A percentile compares a stretch with the other conserved stretches of the same genome.
Evolutionary conservation across 2,329 filamentous ascomycete species (phyloP).

Genomic region (Diplodia intermedia): DNA sequence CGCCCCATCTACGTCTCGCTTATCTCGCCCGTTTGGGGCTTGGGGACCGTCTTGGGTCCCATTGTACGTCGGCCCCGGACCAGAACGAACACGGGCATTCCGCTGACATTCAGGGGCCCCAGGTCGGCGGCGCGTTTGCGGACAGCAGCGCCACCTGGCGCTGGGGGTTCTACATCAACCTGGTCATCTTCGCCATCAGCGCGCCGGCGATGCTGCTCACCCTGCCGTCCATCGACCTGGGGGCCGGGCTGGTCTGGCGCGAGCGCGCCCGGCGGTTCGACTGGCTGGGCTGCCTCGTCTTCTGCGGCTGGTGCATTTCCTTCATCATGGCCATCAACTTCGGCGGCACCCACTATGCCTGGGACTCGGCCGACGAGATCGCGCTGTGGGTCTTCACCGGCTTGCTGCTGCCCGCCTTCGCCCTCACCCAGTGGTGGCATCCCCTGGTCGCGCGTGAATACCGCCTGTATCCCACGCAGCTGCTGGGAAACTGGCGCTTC

Average conservation of each 20-base stretch:
- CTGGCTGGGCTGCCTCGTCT: conserved; percentile 51
- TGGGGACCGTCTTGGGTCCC: conserved; percentile 42
- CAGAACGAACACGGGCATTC: no score
- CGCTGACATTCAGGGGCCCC: no score
- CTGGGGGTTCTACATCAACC: conserved; percentile 56
- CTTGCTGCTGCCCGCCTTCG: conserved; percentile 52
- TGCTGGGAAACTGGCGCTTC: conserved; percentile 48
- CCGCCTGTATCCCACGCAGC: conserved; percentile 59
- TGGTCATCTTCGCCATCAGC: conserved; percentile 35
- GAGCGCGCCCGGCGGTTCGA: conserved; percentile 34
- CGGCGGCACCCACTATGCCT: conserved; percentile 58
- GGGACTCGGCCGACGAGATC: conserved; percentile 55
- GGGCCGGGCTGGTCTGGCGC: neutral
- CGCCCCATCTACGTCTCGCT: conserved; percentile 51
- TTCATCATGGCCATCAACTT: conserved; percentile 57
- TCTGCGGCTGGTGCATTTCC: no score
- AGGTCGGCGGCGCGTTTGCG: conserved; percentile 43
- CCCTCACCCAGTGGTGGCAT: conserved; percentile 53
- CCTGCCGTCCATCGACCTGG: conserved; percentile 36
- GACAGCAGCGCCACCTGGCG: conserved; percentile 48
- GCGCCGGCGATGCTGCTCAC: conserved; percentile 40
- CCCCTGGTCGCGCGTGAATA: conserved; percentile 54
- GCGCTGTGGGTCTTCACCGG: conserved; percentile 55
- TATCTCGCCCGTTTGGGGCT: conserved; percentile 39
- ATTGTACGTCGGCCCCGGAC: conserved; percentile 29